Base-by-base conservation (phyloP, 2,329 filamentous ascomycete genomes). In the Fusarium protoensiforme region DNA sequence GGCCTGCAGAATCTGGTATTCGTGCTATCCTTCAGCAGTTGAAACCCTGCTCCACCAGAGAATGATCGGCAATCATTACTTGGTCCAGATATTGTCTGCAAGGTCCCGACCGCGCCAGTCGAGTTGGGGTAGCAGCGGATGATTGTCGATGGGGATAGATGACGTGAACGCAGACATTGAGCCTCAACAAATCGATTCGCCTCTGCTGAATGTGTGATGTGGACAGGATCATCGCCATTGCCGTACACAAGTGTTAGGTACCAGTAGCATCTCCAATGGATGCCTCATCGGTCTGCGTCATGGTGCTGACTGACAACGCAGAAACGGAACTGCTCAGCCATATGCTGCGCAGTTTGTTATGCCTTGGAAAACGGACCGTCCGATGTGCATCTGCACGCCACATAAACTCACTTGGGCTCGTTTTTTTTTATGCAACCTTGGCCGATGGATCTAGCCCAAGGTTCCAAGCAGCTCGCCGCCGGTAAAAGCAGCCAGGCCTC, bases 101-200 rank as follows among this genome's bases (percentile, higher is more conserved):
- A 77, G 75, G 75, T 77, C 75, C 75, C 75, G 73, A 69, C 68
- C 27, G 46, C 59, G 60, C 63, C 67, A 62, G 68, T 53, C 36
- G 56, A 63, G 54, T 71, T 70, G 65, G 69, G 62, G 66, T 71
- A 64, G 64, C 65, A 72, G 61, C 61, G 68, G 46, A 60, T 73
- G 67, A 77, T 75, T 77, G 64, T 68, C 71, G 48, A 66, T 66
- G 38, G 43, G 61, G 48, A 60, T 66, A 61, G 57, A 56, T 61
- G 63, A 33, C 46, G n/a, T 54, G 48, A 56, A 46, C 65, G 64
- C 64, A 64, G 69, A 51, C 39, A 53, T 54, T 51, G 43, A 73
- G 48, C 67, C 62, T 62, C 66, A 31, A 67, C 59, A 22, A 61
- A 61, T 59, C 27, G 27, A 61, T 20, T 61, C 27, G 16, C 20